Conservation (phyloP, 164 flowering plant genomes). For the Liriodendron chinense region DNA sequence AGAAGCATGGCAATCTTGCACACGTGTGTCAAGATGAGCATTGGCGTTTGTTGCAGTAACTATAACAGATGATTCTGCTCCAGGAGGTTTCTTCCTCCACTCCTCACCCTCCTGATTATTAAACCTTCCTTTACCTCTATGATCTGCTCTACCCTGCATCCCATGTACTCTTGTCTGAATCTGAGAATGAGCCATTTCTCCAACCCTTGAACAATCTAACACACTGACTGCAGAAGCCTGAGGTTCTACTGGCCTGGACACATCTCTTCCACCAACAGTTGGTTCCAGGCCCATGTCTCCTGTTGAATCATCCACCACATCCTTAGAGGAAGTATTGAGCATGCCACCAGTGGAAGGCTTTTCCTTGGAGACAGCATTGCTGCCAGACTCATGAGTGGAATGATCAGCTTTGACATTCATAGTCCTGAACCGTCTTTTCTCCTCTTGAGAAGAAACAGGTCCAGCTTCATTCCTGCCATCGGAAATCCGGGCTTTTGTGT, state of each 20-base stretch:
- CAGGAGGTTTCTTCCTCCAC: conserved; percentile 47
- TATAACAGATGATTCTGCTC: conserved; percentile 18
- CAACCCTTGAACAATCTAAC: conserved; percentile 15
- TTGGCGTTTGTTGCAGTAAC: conserved; percentile 29
- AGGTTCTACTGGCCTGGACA: conserved; percentile 34
- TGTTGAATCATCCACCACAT: conserved; percentile 15
- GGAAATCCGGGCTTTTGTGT: conserved; percentile 64
- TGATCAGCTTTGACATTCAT: conserved; percentile 25
- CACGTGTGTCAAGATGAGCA: conserved; percentile 17
- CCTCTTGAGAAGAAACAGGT: conserved; percentile 33
- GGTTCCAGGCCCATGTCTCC: conserved; percentile 34
- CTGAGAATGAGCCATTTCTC: conserved; percentile 19
- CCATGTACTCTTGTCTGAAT: conserved; percentile 50
- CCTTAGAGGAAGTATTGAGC: conserved; percentile 17
- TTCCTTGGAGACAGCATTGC: conserved; percentile 20
- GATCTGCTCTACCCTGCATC: conserved; percentile 43
- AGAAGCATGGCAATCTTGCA: conserved; percentile 24
- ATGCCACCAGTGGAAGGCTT: conserved; percentile 26
- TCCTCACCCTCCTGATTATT: conserved; percentile 54
- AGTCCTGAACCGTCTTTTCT: conserved; percentile 29
- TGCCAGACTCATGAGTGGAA: conserved; percentile 20
- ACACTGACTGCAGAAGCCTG: conserved; percentile 7
- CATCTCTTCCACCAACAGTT: conserved; percentile 20
- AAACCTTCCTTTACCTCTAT: conserved; percentile 50
- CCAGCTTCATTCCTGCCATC: conserved; percentile 45